Conservation (phyloP, 352 stramenopile genomes). For the Phytophthora pistaciae region DNA sequence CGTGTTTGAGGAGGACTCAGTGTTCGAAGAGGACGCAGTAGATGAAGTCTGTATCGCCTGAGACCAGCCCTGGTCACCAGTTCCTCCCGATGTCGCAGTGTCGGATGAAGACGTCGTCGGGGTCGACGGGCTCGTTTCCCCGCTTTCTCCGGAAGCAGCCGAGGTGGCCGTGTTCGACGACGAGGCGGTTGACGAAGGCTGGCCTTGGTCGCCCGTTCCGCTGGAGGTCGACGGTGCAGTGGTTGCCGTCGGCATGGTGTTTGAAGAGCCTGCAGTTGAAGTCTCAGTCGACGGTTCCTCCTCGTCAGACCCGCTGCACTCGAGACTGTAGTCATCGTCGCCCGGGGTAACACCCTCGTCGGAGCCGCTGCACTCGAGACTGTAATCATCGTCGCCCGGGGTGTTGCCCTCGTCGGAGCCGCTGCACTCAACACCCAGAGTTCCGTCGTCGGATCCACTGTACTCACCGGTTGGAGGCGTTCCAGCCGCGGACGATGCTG, state of each 20-base stretch:
- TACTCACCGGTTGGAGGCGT: constrained; percentile 5
- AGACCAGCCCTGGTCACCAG: constrained; percentile 10
- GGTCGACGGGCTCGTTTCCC: not conserved
- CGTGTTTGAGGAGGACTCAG: constrained; percentile 19
- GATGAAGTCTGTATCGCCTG: constrained; percentile 12
- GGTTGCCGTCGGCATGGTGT: constrained; percentile 1
- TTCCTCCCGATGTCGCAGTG: not conserved
- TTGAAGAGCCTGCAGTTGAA: constrained; percentile 10
- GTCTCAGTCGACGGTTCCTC: constrained; percentile 12
- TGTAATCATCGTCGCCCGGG: not conserved
- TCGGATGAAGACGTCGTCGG: not conserved
- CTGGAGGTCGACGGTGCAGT: constrained; percentile 10
- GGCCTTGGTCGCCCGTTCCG: constrained; percentile 3
- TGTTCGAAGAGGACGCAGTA: constrained; percentile 14
- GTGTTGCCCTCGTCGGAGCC: constrained; percentile 6
- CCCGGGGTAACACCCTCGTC: not conserved
- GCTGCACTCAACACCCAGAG: constrained; percentile 15
- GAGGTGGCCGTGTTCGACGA: constrained; percentile 24
- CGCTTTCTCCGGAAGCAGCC: not conserved
- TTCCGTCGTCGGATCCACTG: constrained; percentile 11
- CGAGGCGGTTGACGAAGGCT: not conserved
- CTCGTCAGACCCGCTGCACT: constrained; percentile 27
- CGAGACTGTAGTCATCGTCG: constrained; percentile 19
- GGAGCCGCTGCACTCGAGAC: constrained; percentile 34
- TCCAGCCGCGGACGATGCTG: not conserved